Evolutionary conservation across 1,284 basidiomycete genomes (phyloP).

Genomic region (Heterobasidion occidentale): DNA sequence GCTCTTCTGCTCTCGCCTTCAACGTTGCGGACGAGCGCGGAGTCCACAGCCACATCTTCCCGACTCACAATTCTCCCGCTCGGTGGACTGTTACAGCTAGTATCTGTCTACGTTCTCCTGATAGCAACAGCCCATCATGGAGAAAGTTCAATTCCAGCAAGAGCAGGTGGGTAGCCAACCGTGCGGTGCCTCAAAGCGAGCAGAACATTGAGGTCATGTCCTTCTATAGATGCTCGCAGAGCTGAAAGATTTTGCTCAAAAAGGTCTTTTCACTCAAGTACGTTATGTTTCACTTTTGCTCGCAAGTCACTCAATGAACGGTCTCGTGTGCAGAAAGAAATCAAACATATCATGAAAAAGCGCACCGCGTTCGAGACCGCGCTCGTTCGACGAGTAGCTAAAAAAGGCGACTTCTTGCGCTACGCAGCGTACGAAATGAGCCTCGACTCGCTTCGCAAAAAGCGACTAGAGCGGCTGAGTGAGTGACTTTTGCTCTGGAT

Average conservation of each 20-base stretch:
- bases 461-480: conserved; percentile 71
- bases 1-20: conserved; percentile 1
- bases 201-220: conserved; percentile 5
- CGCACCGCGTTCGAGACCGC: conserved; percentile 81
- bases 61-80: conserved; percentile 1
- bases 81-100: neutral
- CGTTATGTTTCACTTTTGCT: conserved; percentile 15
- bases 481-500: conserved; percentile 21
- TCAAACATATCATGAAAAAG: conserved; percentile 80
- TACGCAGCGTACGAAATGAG: conserved; percentile 93
- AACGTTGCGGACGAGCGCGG: neutral
- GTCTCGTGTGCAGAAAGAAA: conserved; percentile 49
- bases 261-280: conserved; percentile 81
- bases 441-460: conserved; percentile 74
- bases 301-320: neutral
- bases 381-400: conserved; percentile 75
- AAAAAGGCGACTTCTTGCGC: conserved; percentile 84
- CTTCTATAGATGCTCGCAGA: conserved; percentile 79
- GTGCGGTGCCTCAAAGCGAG: neutral
- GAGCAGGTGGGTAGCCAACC: conserved; percentile 54
- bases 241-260: conserved; percentile 89
- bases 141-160: conserved; percentile 91
- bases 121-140: conserved; percentile 44
- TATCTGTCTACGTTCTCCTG: neutral
- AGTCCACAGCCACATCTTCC: neutral